Evolutionary conservation across 495 filamentous ascomycete genomes (phyloP), one percentile per base, ranked within the genome.

Genomic region (Talaromyces ruber): DNA sequence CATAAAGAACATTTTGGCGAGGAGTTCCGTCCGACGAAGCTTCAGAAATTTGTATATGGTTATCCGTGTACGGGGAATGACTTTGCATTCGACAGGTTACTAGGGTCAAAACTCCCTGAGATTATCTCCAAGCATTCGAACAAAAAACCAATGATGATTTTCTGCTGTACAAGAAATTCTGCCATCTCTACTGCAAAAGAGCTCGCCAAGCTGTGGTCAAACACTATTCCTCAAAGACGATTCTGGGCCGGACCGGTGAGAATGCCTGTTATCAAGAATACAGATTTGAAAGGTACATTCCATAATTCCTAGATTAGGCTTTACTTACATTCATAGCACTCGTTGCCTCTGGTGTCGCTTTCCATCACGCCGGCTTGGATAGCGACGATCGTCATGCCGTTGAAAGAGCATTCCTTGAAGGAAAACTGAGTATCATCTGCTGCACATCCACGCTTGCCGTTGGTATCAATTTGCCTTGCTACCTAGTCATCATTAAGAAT

Each of bases 391-490:
- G 93, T 63, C 76, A 77, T 26, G 76, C 81, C 5, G 77, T 97
- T 9, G 91, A 96, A 66, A 82, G 81, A 39, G 81, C 81, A 3
- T 98, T 88, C 61, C 74, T 93, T 7, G 81, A 87, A 21, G 90
- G 92, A 2, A 78, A 90, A 8, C 78, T 98, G 59, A 88, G 81
- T 62, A 88, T 97, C 56, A 96, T 98, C 55, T 98, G 94, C 67
- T 97, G 93, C 70, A 98, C 94, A 2, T 93, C 91, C 0, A 98
- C 94, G 1, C 78, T 98, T 39, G 92, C 93, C 6, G 90, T 98
- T 11, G 94, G 94, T 0, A 85, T 98, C 32, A 98, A 98, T 68
- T 76, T 98, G 18, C 94, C 94, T 11, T 94, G 94, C 61, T 88
- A 98, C 68, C 84, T 97, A 1, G 93, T 96, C 4, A 86, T 98